Conservation (phyloP, 2,329 filamentous ascomycete species). For the Emergomyces orientalis region DNA sequence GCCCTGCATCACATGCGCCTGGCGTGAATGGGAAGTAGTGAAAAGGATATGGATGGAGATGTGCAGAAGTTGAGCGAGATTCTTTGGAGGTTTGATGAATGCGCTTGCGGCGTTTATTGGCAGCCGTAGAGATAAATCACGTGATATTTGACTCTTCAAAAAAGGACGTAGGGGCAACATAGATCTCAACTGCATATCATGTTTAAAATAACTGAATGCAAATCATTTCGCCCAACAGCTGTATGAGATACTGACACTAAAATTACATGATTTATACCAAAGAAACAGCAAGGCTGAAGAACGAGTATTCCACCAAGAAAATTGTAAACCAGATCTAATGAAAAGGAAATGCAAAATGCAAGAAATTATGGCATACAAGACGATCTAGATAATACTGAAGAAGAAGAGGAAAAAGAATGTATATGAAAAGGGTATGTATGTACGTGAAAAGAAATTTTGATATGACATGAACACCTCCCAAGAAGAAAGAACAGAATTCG, state of each 20-base stretch:
- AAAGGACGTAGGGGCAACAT: no score
- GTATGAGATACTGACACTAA: background rate
- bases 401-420: background rate
- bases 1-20: background rate
- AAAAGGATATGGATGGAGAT: background rate
- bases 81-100: background rate
- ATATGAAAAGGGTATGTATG: background rate
- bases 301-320: background rate
- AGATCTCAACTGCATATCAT: no score
- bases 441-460: background rate
- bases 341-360: background rate
- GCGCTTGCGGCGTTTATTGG: background rate
- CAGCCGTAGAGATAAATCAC: background rate
- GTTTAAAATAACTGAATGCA: background rate
- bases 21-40: background rate
- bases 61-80: background rate
- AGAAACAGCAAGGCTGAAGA: background rate
- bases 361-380: background rate
- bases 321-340: background rate
- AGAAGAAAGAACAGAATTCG: constrained; percentile 6
- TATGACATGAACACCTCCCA: background rate
- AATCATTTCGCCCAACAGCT: background rate
- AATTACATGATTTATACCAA: background rate
- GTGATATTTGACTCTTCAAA: background rate
- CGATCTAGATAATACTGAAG: background rate